Evolutionary conservation across 2,329 filamentous ascomycete genomes (phyloP).

Genomic region (Ascochyta koolunga): DNA sequence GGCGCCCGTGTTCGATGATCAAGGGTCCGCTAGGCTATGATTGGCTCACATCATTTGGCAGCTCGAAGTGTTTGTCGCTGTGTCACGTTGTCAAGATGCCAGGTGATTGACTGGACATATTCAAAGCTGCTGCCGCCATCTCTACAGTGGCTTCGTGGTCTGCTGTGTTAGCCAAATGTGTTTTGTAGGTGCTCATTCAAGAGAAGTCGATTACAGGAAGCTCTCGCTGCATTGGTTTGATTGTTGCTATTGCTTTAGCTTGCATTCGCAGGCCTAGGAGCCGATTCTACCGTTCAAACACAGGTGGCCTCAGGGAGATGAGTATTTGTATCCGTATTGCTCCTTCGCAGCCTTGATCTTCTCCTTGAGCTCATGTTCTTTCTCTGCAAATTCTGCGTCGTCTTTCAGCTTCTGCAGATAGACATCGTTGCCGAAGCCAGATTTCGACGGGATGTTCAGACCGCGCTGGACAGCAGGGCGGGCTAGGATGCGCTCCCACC

Average conservation of each 20-base stretch:
- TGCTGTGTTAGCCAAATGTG: no score
- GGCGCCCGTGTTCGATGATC: conserved; percentile 22
- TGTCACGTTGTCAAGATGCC: neutral
- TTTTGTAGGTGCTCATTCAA: no score
- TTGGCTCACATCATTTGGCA: conserved; percentile 28
- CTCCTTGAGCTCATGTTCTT: conserved; percentile 49
- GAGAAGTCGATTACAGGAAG: neutral
- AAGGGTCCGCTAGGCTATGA: conserved; percentile 23
- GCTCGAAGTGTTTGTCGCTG: neutral
- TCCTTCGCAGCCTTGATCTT: conserved; percentile 51
- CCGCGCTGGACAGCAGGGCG: conserved; percentile 53
- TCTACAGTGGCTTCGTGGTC: no score
- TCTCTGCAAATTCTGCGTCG: conserved; percentile 57
- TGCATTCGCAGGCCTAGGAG: neutral
- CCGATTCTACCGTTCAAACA: neutral
- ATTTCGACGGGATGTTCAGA: conserved; percentile 45
- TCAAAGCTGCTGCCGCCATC: neutral
- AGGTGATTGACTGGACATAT: neutral
- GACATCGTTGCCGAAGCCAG: conserved; percentile 50
- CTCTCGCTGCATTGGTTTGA: neutral
- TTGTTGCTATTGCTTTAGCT: neutral
- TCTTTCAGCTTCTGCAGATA: conserved; percentile 52
- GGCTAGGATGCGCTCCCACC: conserved; percentile 52
- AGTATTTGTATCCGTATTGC: conserved; percentile 55
- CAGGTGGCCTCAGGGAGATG: conserved; percentile 36